Conservation (phyloP, 345 rosid species). For the Diplotaxis tenuifolia region DNA sequence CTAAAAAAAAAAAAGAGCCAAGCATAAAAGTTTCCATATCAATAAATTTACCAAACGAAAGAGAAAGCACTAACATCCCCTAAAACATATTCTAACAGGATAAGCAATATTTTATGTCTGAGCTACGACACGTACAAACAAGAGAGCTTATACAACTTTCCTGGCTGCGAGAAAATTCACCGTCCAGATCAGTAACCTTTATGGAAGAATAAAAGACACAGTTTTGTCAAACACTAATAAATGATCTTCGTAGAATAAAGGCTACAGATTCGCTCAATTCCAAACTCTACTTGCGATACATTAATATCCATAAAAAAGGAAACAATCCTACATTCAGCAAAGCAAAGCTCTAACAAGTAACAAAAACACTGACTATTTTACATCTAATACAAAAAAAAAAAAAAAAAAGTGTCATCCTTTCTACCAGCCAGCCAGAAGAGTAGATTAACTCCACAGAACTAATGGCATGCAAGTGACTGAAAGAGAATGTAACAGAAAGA, state of each 20-base stretch:
- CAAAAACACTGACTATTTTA: neutral
- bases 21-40: neutral
- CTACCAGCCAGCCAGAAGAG: neutral
- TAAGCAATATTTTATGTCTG: neutral
- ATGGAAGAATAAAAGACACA: neutral
- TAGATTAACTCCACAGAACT: neutral
- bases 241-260: neutral
- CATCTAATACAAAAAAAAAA: neutral
- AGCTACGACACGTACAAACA: neutral
- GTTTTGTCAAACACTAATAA: neutral
- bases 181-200: neutral
- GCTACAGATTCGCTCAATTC: neutral
- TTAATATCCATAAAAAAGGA: neutral
- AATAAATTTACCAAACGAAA: neutral
- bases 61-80: constrained; percentile 2
- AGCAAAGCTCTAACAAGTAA: neutral
- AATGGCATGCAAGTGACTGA: constrained; percentile 27
- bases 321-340: neutral
- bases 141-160: neutral
- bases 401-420: neutral
- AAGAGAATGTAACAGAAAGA: constrained; percentile 44
- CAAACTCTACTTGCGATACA: neutral
- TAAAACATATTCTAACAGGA: neutral
- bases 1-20: neutral
- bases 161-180: neutral